A percentile compares a stretch with the other conserved stretches of the same genome.
These are phyloP conservation scores for Quercus phellos DNA, from an alignment of 331 rosid genomes.

Conservation along the genomic window DNA sequence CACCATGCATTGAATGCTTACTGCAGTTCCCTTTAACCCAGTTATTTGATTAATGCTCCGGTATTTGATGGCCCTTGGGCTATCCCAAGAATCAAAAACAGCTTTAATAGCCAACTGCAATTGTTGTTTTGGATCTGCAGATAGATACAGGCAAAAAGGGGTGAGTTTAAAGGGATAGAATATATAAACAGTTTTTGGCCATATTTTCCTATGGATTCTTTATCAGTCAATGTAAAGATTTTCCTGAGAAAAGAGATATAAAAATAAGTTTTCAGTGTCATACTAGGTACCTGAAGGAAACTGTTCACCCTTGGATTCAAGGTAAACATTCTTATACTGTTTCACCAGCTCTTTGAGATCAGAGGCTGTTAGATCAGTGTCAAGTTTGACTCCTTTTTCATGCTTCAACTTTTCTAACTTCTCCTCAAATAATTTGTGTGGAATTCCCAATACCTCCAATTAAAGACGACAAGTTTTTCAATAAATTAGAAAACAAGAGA, in stretches of 20 bases:
- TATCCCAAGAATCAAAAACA: conserved; percentile 97
- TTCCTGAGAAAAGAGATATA: background rate
- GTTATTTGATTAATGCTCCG: conserved; percentile 81
- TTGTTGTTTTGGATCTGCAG: conserved; percentile 86
- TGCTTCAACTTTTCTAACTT: conserved; percentile 61
- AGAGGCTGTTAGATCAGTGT: conserved; percentile 58
- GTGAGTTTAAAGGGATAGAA: background rate
- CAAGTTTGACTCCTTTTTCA: conserved; percentile 54
- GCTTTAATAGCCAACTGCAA: conserved; percentile 74
- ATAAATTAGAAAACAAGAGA: conserved; percentile 4
- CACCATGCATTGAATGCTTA: conserved; percentile 93
- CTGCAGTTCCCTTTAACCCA: conserved; percentile 90
- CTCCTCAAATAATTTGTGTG: conserved; percentile 85
- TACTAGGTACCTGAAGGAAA: conserved; percentile 80
- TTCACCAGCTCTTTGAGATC: conserved; percentile 81
- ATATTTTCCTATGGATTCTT: background rate
- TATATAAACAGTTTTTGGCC: background rate
- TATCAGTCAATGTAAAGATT: background rate
- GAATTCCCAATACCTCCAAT: conserved; percentile 75
- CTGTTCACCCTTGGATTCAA: conserved; percentile 56
- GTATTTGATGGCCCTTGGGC: conserved; percentile 87
- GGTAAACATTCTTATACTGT: conserved; percentile 72
- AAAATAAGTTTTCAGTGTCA: conserved; percentile 11
- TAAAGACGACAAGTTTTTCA: conserved; percentile 6
- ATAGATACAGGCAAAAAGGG: conserved; percentile 10